phyloP scores from a whole-genome alignment of 768 basidiomycete species.

The Collybiopsis luxurians region DNA sequence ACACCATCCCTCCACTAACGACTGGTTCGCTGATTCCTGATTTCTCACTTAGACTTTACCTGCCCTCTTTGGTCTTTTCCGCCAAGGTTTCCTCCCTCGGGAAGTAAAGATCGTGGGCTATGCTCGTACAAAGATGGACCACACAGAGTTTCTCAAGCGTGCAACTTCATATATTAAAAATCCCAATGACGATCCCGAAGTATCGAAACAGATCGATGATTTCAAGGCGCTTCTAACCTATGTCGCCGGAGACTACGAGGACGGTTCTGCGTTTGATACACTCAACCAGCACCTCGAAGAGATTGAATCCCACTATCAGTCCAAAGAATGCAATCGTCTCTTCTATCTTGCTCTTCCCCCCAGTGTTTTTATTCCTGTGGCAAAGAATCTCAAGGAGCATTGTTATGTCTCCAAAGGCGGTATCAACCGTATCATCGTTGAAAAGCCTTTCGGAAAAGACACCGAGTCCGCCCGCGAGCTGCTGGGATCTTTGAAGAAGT shows the following conservation, averaged over 20 bases:
- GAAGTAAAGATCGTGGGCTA: slow-evolving; percentile 93
- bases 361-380: slow-evolving; percentile 91
- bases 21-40: slow-evolving; percentile 10
- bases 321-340: slow-evolving; percentile 71
- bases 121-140: slow-evolving; percentile 93
- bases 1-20: neutral
- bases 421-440: slow-evolving; percentile 90
- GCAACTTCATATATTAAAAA: slow-evolving; percentile 84
- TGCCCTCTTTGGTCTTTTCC: slow-evolving; percentile 88
- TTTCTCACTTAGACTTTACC: slow-evolving; percentile 77
- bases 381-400: slow-evolving; percentile 75
- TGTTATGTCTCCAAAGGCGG: slow-evolving; percentile 71
- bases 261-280: slow-evolving; percentile 71
- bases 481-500: slow-evolving; percentile 72
- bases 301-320: slow-evolving; percentile 70
- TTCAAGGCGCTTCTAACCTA: slow-evolving; percentile 85
- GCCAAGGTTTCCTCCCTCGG: slow-evolving; percentile 74
- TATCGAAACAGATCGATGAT: slow-evolving; percentile 64
- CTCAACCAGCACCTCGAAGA: slow-evolving; percentile 74
- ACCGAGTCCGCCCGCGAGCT: slow-evolving; percentile 80
- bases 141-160: slow-evolving; percentile 81
- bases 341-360: slow-evolving; percentile 98
- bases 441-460: slow-evolving; percentile 99
- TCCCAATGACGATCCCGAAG: slow-evolving; percentile 55
- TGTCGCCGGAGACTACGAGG: slow-evolving; percentile 86